phyloP scores from a whole-genome alignment of 495 filamentous ascomycete genomes.

The Hypoxylon lienhwacheense region DNA sequence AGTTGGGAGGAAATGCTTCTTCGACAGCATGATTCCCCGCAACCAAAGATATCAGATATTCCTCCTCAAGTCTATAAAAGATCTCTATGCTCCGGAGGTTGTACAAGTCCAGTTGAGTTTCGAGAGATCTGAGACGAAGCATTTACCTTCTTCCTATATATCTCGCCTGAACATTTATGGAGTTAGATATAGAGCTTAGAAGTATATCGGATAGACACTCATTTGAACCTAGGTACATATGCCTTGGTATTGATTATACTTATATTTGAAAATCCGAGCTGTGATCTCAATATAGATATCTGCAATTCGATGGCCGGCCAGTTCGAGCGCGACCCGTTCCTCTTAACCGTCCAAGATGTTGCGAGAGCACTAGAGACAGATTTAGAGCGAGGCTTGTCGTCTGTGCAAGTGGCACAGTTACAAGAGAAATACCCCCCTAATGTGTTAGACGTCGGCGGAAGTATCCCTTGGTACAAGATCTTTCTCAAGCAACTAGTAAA shows the following conservation, averaged over 20 bases:
- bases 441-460: conserved; percentile 62
- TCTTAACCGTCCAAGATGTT: conserved; percentile 55
- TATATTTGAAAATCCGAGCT: not conserved
- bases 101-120: not conserved
- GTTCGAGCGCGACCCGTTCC: conserved; percentile 56
- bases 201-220: not conserved
- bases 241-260: conserved; percentile 12
- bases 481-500: conserved; percentile 66
- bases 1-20: conserved; percentile 14
- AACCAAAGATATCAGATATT: not conserved
- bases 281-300: conserved; percentile 8
- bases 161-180: too few species aligned
- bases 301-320: conserved; percentile 44
- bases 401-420: conserved; percentile 51
- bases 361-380: conserved; percentile 54
- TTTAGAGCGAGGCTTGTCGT: conserved; percentile 61
- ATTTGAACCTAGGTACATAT: not conserved
- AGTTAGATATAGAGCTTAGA: conserved; percentile 3
- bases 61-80: conserved; percentile 16
- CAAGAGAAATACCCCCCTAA: conserved; percentile 60
- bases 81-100: conserved; percentile 1
- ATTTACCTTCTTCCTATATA: conserved; percentile 1
- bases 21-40: conserved; percentile 7
- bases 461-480: conserved; percentile 64
- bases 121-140: not conserved